A percentile compares a stretch with the other conserved stretches of the same genome.
Conservation (phyloP, 768 basidiomycete species). For the Agaricus blazei region DNA sequence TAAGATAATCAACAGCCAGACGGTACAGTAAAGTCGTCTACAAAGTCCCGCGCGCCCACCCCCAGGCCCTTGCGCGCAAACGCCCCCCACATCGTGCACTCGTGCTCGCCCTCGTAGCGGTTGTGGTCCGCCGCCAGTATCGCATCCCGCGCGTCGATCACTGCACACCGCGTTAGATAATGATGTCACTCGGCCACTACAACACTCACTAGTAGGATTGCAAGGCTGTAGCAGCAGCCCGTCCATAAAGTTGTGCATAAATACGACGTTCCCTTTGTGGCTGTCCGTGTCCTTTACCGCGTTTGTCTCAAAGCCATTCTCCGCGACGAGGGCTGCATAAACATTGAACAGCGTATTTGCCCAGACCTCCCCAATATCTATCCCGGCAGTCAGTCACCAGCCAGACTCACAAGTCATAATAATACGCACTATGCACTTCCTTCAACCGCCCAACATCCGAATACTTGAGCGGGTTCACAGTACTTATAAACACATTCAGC, state of each 20-base stretch:
- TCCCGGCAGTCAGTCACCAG: not conserved
- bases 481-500: slow-evolving; percentile 15
- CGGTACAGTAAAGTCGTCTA: slow-evolving; percentile 22
- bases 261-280: slow-evolving; percentile 44
- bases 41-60: slow-evolving; percentile 21
- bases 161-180: not conserved
- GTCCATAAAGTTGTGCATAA: slow-evolving; percentile 46
- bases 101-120: slow-evolving; percentile 2
- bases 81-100: slow-evolving; percentile 25
- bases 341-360: slow-evolving; percentile 42
- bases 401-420: not conserved
- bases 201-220: slow-evolving; percentile 42
- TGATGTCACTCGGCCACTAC: not conserved
- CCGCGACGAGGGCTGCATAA: slow-evolving; percentile 32
- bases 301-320: slow-evolving; percentile 29
- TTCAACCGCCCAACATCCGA: slow-evolving; percentile 29
- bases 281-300: slow-evolving; percentile 36
- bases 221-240: slow-evolving; percentile 44
- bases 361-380: slow-evolving; percentile 55
- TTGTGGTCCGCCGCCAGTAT: not conserved
- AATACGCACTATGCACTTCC: slow-evolving; percentile 39
- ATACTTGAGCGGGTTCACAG: slow-evolving; percentile 40
- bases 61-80: slow-evolving; percentile 49
- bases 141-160: slow-evolving; percentile 6
- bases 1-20: slow-evolving; percentile 19